Evolutionary conservation across 2,329 filamentous ascomycete species (phyloP), one percentile per base, ranked within the genome.

Genomic region (Hypoxylon sp.): DNA sequence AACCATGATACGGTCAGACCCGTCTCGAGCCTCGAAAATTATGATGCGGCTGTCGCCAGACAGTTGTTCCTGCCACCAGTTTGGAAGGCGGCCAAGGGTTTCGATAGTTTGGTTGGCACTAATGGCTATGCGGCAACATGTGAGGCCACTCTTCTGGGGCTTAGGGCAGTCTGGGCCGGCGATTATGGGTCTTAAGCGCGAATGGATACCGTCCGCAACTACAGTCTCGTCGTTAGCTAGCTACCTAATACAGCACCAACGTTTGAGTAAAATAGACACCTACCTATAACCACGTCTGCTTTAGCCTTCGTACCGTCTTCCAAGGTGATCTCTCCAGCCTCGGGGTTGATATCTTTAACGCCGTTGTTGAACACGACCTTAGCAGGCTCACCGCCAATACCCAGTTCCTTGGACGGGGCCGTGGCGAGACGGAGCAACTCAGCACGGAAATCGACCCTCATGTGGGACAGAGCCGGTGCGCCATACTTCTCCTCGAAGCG

Each of bases 191-290:
- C 73, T 60, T 11, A 74, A 35, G n/a, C 62, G 70, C 24, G 73
- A 75, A 68, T 75, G 73, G 15, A 75, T 72, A 24, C 73, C 73
- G 46, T 75, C 73, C 11, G 73, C 70, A 19, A 69, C 72, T 74
- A 48, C 8, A 24, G 3, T 17, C 37, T 50, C 2, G 5, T 27
- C 10, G 21, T 55, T 42, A 56, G 59, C 27, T n/a, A 53, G 19
- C 17, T 15, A 21, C n/a, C n/a, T n/a, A n/a, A n/a, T 13, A 6
- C 17, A 29, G 17, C 35, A 42, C 7, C 31, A 48, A 6, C 19
- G 19, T n/a, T 51, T 2, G 19, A 21, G 10, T 32, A 31, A 19
- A 21, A 15, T 27, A 27, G 24, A 5, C 21, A 32, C 65, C 65
- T 59, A 74, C 73, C 63, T 10, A 74, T 70, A 10, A 74, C 60